These are phyloP conservation scores for Diaporthe nobilis DNA, from an alignment of 2,329 filamentous ascomycete genomes.

Conservation along the genomic window DNA sequence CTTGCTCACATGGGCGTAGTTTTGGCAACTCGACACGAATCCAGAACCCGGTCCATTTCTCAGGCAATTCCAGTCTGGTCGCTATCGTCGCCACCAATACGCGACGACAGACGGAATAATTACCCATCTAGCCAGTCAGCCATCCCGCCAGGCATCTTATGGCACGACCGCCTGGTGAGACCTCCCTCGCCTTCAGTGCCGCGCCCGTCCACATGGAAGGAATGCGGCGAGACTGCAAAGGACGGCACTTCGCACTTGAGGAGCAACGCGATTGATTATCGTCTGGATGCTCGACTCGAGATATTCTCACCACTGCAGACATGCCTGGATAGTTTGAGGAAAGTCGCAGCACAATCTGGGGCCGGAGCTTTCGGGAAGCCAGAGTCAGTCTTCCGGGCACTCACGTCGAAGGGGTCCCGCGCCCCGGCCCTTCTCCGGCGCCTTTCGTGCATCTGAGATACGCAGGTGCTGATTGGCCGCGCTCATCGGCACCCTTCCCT, in stretches of 20 bases:
- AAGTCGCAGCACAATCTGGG: not conserved
- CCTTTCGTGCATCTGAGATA: constrained; percentile 33
- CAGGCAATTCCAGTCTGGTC: not conserved
- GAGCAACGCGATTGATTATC: not conserved
- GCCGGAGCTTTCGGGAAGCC: constrained; percentile 36
- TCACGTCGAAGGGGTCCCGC: constrained; percentile 27
- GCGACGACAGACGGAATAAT: constrained; percentile 11
- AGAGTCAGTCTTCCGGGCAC: constrained; percentile 23
- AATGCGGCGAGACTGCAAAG: not conserved
- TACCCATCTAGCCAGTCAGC: constrained; percentile 8
- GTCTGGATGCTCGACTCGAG: not conserved
- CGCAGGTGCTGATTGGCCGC: constrained; percentile 37
- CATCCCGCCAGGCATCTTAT: not conserved
- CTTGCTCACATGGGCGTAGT: constrained; percentile 14
- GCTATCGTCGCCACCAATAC: constrained; percentile 14
- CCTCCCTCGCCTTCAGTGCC: not conserved
- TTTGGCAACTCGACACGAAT: constrained; percentile 19
- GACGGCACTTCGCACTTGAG: not conserved
- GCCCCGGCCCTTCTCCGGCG: constrained; percentile 42
- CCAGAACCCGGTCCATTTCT: constrained; percentile 23
- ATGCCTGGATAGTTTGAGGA: not conserved
- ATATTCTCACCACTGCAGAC: not conserved
- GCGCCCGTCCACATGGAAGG: not conserved
- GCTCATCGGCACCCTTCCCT: constrained; percentile 25
- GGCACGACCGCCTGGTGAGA: not conserved